Conservation (phyloP, 306 rosid species). For the Pterocarpus santalinus region DNA sequence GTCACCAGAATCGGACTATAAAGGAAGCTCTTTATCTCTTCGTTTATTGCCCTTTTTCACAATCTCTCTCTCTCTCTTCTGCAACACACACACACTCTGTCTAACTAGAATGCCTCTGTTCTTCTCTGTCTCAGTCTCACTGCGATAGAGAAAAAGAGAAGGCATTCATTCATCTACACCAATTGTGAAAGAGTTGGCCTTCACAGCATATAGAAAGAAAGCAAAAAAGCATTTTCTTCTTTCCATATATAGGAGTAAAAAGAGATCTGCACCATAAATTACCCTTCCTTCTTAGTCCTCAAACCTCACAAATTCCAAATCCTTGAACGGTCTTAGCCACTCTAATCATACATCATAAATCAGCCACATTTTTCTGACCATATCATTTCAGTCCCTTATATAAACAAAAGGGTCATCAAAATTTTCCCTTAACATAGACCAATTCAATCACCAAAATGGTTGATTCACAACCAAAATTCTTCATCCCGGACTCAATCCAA, state of each 20-base stretch:
- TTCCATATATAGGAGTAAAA: conserved; percentile 29
- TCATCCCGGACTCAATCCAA: conserved; percentile 70
- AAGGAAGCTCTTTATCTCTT: conserved; percentile 49
- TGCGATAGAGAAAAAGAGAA: conserved; percentile 34
- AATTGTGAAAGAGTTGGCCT: conserved; percentile 31
- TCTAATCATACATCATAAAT: too few species aligned
- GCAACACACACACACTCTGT: conserved; percentile 24
- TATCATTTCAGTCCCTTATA: conserved; percentile 18
- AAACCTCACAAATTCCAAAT: neutral
- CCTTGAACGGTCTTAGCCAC: too few species aligned
- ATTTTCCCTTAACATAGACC: neutral
- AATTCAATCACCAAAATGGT: conserved; percentile 55
- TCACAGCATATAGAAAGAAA: neutral
- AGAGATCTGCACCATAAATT: conserved; percentile 33
- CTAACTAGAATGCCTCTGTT: conserved; percentile 46
- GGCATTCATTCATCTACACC: conserved; percentile 47
- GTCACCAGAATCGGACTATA: conserved; percentile 64
- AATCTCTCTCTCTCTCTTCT: neutral
- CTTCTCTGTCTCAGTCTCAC: conserved; percentile 52
- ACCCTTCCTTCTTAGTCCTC: neutral
- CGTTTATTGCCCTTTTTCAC: conserved; percentile 39
- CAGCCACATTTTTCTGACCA: neutral
- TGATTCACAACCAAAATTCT: conserved; percentile 59
- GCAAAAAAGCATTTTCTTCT: neutral
- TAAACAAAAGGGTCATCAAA: neutral